These are phyloP conservation scores for Fusarium tricinctum DNA, from an alignment of 2,329 filamentous ascomycete species.

Conservation along the genomic window DNA sequence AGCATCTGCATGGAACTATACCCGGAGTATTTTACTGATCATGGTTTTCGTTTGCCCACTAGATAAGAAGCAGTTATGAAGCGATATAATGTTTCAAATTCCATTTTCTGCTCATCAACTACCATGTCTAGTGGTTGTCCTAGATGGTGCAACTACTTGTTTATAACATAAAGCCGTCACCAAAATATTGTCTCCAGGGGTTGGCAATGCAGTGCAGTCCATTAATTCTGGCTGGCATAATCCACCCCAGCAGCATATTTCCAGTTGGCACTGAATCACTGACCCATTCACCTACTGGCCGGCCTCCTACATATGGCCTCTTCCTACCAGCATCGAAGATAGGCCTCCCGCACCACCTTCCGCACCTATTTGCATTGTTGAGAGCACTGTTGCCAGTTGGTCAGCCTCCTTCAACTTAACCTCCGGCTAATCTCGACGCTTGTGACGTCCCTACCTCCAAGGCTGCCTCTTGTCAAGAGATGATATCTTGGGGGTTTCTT, in stretches of 20 bases:
- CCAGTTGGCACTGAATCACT: slow-evolving; percentile 31
- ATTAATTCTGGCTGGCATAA: slow-evolving; percentile 2
- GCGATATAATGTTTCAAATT: no score
- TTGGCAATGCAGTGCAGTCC: neutral
- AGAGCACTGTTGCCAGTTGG: neutral
- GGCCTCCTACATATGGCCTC: slow-evolving; percentile 3
- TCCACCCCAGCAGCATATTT: neutral
- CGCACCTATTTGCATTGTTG: slow-evolving; percentile 6
- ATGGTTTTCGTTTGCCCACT: no score
- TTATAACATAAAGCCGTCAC: no score
- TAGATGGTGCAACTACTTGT: no score
- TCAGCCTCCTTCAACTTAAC: slow-evolving; percentile 15
- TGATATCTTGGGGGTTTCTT: neutral
- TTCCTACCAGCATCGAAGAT: neutral
- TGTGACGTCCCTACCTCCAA: neutral
- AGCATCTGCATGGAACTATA: no score
- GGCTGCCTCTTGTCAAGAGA: neutral
- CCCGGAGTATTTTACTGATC: no score
- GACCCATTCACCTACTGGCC: neutral
- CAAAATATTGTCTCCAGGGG: neutral
- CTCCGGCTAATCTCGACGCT: slow-evolving; percentile 5
- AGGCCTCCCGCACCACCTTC: neutral
- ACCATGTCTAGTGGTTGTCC: no score
- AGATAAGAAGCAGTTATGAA: no score
- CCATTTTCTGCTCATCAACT: no score